Conservation (phyloP, 148 eudicot genomes). For the Hydrangea macrophylla region DNA sequence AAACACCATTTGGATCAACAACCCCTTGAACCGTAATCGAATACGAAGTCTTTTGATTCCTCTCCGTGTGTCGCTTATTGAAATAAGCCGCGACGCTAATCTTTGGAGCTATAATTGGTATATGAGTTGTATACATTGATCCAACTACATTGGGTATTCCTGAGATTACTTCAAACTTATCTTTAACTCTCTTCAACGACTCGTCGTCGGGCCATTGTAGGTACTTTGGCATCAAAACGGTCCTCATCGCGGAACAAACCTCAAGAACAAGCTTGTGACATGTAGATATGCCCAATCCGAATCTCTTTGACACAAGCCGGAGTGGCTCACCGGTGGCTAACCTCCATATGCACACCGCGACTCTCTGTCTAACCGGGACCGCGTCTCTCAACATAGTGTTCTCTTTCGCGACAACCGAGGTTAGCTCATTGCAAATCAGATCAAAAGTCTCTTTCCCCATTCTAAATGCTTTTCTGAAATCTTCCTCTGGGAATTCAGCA, state of each 20-base stretch:
- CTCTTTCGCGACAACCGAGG: conserved; percentile 68
- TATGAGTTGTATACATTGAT: conserved; percentile 89
- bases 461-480: conserved; percentile 61
- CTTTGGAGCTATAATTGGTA: conserved; percentile 92
- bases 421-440: conserved; percentile 70
- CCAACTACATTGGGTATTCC: conserved; percentile 84
- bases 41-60: conserved; percentile 84
- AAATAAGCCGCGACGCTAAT: conserved; percentile 83
- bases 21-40: conserved; percentile 91
- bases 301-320: conserved; percentile 70
- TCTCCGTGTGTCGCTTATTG: conserved; percentile 71
- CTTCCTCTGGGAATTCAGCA: conserved; percentile 65
- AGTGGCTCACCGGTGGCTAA: conserved; percentile 91
- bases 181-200: conserved; percentile 30
- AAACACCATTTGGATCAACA: conserved; percentile 65
- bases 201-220: conserved; percentile 76
- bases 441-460: conserved; percentile 86
- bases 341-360: conserved; percentile 86
- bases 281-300: conserved; percentile 90
- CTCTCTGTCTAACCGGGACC: conserved; percentile 81
- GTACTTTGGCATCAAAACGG: conserved; percentile 80
- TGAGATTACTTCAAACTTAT: conserved; percentile 53
- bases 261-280: conserved; percentile 91
- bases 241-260: conserved; percentile 77
- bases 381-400: conserved; percentile 78